Base-by-base conservation (phyloP, 495 filamentous ascomycete genomes). In the Xylaria palmicola region DNA sequence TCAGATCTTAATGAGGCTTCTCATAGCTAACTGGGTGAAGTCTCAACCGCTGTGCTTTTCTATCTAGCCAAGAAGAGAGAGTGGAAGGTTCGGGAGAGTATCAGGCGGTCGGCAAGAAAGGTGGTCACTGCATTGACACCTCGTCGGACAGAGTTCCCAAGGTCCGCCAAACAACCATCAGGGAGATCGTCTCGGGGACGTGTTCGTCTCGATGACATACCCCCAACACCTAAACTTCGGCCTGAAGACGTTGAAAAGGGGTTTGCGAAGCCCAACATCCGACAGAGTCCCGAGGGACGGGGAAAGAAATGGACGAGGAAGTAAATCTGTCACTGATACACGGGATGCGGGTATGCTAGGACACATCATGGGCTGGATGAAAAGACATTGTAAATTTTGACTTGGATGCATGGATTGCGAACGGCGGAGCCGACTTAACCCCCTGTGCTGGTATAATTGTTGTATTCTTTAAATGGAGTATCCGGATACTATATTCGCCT, bases 11-110 rank as follows among this genome's bases (percentile, higher is more conserved):
- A 26, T 13, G 17, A 34, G 13, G 32, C 54, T 36, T 37, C 45
- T 27, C 12, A 37, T 39, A 39, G 32, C 69, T 71, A 64, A 72
- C 48, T 7, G 41, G 22, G n/a, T 17, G 36, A 30, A 85, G 82
- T 81, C 49, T 71, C 73, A 9, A 79, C 66, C 36, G 75, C 77
- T 1, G 70, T 79, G 0, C 77, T 85, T 27, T 85, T 79, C 65
- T 85, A 77, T 66, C 34, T 83, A 29, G 81, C 82, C 6, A 85
- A 85, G 72, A 84, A 83, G 72, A 74, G 76, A 29, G 80, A 82
- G 58, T 85, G 82, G 82, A 81, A 77, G 32, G 68, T 85, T 50
- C 75, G 77, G 26, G 79, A 81, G 67, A 82, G 71, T 15, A 72
- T 85, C 26, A 77, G 81, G 48, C 74, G 74, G 43, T 85, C 82